These are phyloP conservation scores for Phycomyces blakesleeanus DNA, from an alignment of 192 early-diverging fungal species.

Conservation along the genomic window DNA sequence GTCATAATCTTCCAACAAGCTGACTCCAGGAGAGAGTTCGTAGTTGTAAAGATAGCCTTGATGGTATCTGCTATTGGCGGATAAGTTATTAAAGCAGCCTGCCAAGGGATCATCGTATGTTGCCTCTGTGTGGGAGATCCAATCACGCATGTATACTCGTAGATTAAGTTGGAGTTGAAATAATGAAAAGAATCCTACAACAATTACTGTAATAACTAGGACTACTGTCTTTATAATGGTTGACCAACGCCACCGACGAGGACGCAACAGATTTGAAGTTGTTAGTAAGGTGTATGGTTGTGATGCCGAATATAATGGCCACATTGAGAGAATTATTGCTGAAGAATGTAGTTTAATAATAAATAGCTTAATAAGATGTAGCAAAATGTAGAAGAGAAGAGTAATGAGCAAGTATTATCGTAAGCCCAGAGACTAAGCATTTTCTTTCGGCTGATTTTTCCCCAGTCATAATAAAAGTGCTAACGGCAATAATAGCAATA, in stretches of 20 bases:
- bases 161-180: conserved; percentile 36
- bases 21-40: conserved; percentile 30
- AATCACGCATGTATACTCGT: conserved; percentile 35
- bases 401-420: too few species aligned
- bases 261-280: conserved; percentile 14
- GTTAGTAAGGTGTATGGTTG: neutral
- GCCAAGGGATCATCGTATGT: conserved; percentile 25
- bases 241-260: conserved; percentile 14
- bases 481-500: too few species aligned
- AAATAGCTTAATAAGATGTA: too few species aligned
- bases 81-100: conserved; percentile 34
- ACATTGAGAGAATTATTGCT: too few species aligned
- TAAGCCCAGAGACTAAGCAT: too few species aligned
- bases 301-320: too few species aligned
- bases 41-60: conserved; percentile 20
- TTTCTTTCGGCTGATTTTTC: too few species aligned
- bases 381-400: too few species aligned
- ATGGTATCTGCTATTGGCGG: conserved; percentile 22
- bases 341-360: too few species aligned
- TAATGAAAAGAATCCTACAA: conserved; percentile 27
- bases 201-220: conserved; percentile 2
- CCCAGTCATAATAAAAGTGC: too few species aligned
- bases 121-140: conserved; percentile 37
- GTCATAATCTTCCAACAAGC: conserved; percentile 37
- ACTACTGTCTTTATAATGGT: conserved; percentile 20